phyloP scores from a whole-genome alignment of 2,329 filamentous ascomycete species.

The Periconia digitata region DNA sequence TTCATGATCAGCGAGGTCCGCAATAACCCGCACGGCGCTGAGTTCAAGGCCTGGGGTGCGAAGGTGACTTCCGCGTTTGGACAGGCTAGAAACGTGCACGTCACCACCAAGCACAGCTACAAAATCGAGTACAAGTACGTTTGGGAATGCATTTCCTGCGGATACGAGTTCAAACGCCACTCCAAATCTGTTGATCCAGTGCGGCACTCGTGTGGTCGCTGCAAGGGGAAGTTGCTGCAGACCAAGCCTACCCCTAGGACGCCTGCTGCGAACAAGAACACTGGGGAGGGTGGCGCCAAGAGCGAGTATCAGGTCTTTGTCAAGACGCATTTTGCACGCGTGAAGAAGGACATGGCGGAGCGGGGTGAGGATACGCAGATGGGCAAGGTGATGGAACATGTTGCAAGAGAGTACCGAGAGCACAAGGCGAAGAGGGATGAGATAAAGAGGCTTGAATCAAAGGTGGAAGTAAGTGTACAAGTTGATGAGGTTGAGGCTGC shows the following conservation, averaged over 20 bases:
- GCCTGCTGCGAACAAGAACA: constrained; percentile 12
- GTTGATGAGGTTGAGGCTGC: constrained; percentile 18
- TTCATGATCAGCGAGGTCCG: constrained; percentile 81
- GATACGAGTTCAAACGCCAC: constrained; percentile 76
- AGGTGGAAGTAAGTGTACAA: constrained; percentile 7
- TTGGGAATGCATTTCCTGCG: constrained; percentile 76
- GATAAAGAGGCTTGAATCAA: no score
- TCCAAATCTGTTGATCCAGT: constrained; percentile 78
- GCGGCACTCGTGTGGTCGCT: constrained; percentile 75
- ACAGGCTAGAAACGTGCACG: constrained; percentile 63
- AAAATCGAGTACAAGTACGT: constrained; percentile 90
- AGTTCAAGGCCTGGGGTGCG: constrained; percentile 73
- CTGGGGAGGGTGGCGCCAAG: constrained; percentile 22
- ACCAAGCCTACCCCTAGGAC: constrained; percentile 73
- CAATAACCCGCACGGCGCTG: constrained; percentile 76
- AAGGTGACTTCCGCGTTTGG: constrained; percentile 61
- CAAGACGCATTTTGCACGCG: constrained; percentile 66
- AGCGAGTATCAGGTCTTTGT: constrained; percentile 61
- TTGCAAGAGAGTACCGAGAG: constrained; percentile 64
- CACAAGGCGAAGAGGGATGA: constrained; percentile 40
- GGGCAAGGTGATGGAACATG: constrained; percentile 68
- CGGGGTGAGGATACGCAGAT: constrained; percentile 52
- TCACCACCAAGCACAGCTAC: constrained; percentile 90
- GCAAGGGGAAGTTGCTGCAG: constrained; percentile 69
- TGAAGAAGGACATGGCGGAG: constrained; percentile 43